Base-by-base conservation (phyloP, 148 eudicot genomes). In the Amaranthus hypochondriacus region DNA sequence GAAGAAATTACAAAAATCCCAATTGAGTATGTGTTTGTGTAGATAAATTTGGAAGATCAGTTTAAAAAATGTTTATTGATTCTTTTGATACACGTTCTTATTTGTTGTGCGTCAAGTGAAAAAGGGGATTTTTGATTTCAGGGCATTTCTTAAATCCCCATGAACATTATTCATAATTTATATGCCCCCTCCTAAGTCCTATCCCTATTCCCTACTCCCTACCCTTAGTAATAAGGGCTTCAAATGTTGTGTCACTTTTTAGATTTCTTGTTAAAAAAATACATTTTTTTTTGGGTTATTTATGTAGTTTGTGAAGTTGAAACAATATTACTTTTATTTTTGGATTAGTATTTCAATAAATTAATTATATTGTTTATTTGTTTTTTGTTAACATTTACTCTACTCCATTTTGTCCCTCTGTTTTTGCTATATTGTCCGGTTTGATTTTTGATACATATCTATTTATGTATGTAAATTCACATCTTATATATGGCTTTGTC, bases 41-140 rank as follows among this genome's bases (percentile, higher is more conserved):
- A 80, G 81, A 81, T 76, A 73, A 75, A 79, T 71, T 64, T 66
- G 69, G 71, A 68, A 73, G 65, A 66, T 56, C 68, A 71, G 52
- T 75, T 61, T 21, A 59, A 69, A 52, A 80, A 68, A 80, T 72
- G 83, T 83, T 73, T 68, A 83, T 80, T 80, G 75, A 80, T 80
- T 83, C 78, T 84, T 90, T 88, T 80, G 79, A 79, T 72, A 82
- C 77, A 73, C 66, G 83, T 73, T 80, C 79, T 78, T 76, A 79
- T 73, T 78, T 76, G 77, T 70, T 76, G 77, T 70, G 78, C 72
- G 79, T 80, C 52, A 66, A 52, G 78, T 69, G 47, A 28, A 21
- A 28, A 8, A 50, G 61, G 78, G 86, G 77, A 62, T 69, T 66
- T 78, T 66, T 60, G 79, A 72, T 62, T 64, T 68, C 60, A 72